phyloP scores from a whole-genome alignment of 148 eudicot species.

The Euryodendron excelsum region DNA sequence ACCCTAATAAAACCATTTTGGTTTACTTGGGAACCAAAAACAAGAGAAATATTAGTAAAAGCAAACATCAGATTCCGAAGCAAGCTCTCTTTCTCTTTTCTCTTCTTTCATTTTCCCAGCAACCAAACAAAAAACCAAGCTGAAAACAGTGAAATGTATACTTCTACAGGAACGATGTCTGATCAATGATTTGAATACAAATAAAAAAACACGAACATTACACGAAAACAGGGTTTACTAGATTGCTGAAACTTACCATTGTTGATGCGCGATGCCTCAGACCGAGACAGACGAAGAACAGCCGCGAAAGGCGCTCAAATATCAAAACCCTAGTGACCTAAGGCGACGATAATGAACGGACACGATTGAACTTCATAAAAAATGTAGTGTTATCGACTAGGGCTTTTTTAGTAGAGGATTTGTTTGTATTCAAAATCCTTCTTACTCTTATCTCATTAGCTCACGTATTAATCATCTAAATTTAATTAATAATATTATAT shows the following conservation, averaged over 20 bases:
- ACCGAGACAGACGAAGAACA: neutral
- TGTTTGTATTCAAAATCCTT: no score
- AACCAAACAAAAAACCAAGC: neutral
- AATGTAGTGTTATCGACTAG: no score
- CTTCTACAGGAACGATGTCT: neutral
- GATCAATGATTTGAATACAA: neutral
- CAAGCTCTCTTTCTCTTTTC: neutral
- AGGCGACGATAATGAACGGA: slow-evolving; percentile 5
- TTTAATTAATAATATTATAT: no score
- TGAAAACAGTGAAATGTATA: neutral
- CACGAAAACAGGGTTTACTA: no score
- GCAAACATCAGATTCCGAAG: neutral
- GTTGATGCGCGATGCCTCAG: neutral
- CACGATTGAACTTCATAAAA: slow-evolving; percentile 3
- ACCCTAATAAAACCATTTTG: neutral
- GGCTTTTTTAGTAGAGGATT: no score
- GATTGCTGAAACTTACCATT: slow-evolving; percentile 2
- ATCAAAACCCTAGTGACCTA: slow-evolving; percentile 14
- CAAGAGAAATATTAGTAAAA: neutral
- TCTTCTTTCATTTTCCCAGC: no score
- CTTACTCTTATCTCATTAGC: no score
- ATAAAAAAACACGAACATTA: neutral
- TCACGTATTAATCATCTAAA: no score
- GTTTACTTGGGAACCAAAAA: neutral
- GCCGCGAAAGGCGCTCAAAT: slow-evolving; percentile 3